A percentile compares a stretch with the other conserved stretches of the same genome.
Conservation (phyloP, 495 filamentous ascomycete genomes). For the Friedmanniomyces endolithicus region DNA sequence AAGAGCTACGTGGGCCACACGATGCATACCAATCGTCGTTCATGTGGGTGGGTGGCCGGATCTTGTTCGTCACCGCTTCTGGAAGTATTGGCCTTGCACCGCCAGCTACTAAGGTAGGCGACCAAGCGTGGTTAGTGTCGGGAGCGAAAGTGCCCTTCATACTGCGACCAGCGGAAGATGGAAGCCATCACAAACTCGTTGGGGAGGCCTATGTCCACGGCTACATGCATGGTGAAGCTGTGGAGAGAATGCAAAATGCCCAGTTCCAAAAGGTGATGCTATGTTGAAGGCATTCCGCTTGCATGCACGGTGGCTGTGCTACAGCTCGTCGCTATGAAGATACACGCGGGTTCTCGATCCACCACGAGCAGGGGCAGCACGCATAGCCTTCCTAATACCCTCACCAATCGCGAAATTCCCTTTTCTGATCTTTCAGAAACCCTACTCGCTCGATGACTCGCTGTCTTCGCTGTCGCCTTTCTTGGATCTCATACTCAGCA, state of each 20-base stretch:
- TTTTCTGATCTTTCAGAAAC: no score
- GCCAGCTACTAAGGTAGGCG: not conserved
- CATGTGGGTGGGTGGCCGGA: not conserved
- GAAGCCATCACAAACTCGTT: not conserved
- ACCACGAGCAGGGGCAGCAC: no score
- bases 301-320: no score
- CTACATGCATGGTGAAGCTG: not conserved
- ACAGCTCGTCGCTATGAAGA: no score
- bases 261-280: not conserved
- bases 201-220: not conserved
- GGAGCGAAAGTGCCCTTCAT: not conserved
- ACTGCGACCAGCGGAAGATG: not conserved
- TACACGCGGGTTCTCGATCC: no score
- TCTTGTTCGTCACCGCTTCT: not conserved
- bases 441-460: no score
- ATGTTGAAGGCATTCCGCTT: not conserved
- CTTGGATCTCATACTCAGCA: constrained; percentile 17
- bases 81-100: not conserved
- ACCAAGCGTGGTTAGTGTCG: not conserved
- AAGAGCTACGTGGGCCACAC: not conserved
- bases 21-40: not conserved
- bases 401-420: no score
- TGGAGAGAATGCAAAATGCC: not conserved
- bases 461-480: not conserved
- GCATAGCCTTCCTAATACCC: no score